Conservation (phyloP, 257 asterid genomes). For the Solanum chilense region DNA sequence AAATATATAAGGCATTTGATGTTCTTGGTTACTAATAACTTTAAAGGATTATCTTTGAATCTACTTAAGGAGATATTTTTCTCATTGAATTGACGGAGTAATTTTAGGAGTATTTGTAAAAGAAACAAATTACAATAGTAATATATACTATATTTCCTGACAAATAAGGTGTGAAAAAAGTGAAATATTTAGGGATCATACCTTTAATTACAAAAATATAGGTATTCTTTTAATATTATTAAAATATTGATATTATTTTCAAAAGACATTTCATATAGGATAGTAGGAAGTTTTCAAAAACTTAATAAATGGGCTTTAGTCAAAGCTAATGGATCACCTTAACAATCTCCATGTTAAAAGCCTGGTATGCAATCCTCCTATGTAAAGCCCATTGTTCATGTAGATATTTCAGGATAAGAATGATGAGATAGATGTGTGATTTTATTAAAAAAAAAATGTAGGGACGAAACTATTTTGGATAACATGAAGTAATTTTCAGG, state of each 20-base stretch:
- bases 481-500: rapidly evolving
- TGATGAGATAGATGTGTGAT: background rate
- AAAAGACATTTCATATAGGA: too few relatives aligned
- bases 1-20: too few relatives aligned
- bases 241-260: too few relatives aligned
- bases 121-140: background rate
- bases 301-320: background rate
- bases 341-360: constrained; percentile 52
- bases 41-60: too few relatives aligned
- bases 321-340: constrained; percentile 24
- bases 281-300: background rate
- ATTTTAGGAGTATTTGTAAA: background rate
- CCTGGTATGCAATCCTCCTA: constrained; percentile 45
- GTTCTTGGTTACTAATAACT: background rate
- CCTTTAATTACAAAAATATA: too few relatives aligned
- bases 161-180: too few relatives aligned
- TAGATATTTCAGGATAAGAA: background rate
- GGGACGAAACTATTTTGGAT: too few relatives aligned
- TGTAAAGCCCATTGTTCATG: constrained; percentile 33
- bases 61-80: background rate
- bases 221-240: too few relatives aligned
- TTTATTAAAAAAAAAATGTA: too few relatives aligned
- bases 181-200: background rate
- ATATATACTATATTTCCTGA: too few relatives aligned
- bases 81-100: background rate